Conservation (phyloP, 140 eudicot species). For the Eryngium alpinum region DNA sequence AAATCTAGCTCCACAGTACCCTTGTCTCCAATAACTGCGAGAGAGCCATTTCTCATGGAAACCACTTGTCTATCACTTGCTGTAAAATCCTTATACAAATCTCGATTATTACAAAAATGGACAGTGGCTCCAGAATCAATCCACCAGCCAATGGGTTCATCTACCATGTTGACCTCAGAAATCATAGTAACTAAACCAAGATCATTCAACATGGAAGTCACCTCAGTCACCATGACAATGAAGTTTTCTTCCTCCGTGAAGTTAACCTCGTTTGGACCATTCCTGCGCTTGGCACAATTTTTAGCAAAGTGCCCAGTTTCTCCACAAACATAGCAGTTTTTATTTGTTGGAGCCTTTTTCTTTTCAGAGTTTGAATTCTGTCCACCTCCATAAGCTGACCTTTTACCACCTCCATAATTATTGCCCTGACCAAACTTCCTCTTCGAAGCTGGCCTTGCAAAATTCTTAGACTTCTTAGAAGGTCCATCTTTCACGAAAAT, state of each 20-base stretch:
- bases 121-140: conserved; percentile 17
- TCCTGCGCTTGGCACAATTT: no score
- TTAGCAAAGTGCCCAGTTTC: no score
- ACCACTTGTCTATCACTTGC: neutral
- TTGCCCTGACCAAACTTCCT: no score
- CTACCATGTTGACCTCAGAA: neutral
- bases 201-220: no score
- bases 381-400: neutral
- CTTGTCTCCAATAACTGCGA: neutral
- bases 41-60: neutral
- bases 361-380: neutral
- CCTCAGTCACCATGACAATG: neutral
- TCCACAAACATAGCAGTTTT: no score
- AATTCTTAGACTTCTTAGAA: no score
- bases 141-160: conserved; percentile 2
- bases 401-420: no score
- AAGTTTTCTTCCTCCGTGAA: neutral
- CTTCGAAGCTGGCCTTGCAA: no score
- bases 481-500: no score
- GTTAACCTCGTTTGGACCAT: neutral
- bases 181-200: neutral
- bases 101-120: conserved; percentile 11
- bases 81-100: conserved; percentile 1
- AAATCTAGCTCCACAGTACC: conserved; percentile 11
- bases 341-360: neutral